Evolutionary conservation across 2,329 filamentous ascomycete genomes (phyloP).

Genomic region (Fusarium nisikadoi): DNA sequence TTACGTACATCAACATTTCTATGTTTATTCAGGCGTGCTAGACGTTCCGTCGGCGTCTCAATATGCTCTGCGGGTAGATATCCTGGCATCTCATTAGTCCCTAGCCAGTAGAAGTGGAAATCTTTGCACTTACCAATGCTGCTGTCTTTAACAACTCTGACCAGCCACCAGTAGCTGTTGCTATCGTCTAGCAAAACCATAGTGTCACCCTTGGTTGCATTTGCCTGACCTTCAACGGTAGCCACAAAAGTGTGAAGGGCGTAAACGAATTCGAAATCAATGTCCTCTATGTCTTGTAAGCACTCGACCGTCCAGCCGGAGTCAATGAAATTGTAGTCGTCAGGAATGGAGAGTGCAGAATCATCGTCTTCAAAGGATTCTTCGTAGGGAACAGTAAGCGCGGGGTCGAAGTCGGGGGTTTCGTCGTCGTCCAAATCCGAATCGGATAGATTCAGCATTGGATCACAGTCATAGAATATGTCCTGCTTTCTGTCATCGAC

Average conservation of each 20-base stretch:
- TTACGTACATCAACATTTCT: constrained; percentile 90
- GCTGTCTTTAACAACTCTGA: constrained; percentile 95
- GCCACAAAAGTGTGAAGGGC: constrained; percentile 97
- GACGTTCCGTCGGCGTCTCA: constrained; percentile 93
- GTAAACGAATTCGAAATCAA: constrained; percentile 99
- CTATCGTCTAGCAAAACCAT: constrained; percentile 99
- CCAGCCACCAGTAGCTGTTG: constrained; percentile 99
- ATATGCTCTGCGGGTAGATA: constrained; percentile 98
- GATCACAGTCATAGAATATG: constrained; percentile 33
- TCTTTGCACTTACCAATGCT: constrained; percentile 74
- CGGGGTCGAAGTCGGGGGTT: constrained; percentile 42
- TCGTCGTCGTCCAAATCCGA: constrained; percentile 31
- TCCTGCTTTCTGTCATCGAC: constrained; percentile 14
- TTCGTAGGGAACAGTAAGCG: constrained; percentile 59
- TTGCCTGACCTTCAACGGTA: constrained; percentile 97
- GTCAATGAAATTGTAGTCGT: constrained; percentile 73
- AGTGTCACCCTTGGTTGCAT: constrained; percentile 97
- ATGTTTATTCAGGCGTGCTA: constrained; percentile 96
- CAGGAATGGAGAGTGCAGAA: constrained; percentile 58
- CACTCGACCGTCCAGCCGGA: constrained; percentile 80
- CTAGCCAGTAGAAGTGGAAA: background rate
- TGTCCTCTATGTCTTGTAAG: constrained; percentile 97
- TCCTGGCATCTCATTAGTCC: constrained; percentile 63
- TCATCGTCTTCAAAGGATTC: constrained; percentile 62
- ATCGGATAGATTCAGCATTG: constrained; percentile 17